Evolutionary conservation across 441 rosid genomes (phyloP).

Genomic region (Pelargonium citronellum): DNA sequence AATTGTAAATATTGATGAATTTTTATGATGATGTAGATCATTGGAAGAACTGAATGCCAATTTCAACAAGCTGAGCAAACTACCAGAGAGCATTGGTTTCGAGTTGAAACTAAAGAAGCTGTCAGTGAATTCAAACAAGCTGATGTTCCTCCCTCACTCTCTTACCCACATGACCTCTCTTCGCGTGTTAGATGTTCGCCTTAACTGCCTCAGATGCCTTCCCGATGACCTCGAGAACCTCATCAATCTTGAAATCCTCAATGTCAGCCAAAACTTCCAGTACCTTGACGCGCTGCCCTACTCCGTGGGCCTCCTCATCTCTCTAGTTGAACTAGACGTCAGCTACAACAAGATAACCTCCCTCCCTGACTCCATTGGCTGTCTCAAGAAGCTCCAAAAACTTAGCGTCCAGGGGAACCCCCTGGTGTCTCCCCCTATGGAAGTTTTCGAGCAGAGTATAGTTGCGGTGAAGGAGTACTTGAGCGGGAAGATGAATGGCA

Average conservation of each 20-base stretch:
- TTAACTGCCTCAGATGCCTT: slow-evolving; percentile 61
- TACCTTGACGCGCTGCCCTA: slow-evolving; percentile 52
- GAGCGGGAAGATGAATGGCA: slow-evolving; percentile 50
- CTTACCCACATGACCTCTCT: slow-evolving; percentile 56
- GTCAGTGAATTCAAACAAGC: slow-evolving; percentile 65
- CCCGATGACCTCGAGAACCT: slow-evolving; percentile 73
- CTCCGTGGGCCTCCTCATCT: slow-evolving; percentile 64
- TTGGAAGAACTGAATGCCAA: slow-evolving; percentile 76
- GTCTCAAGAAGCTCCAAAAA: slow-evolving; percentile 60
- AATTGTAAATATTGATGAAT: too few relatives aligned
- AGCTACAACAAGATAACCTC: slow-evolving; percentile 64
- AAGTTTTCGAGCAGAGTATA: slow-evolving; percentile 53
- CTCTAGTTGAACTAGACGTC: slow-evolving; percentile 66
- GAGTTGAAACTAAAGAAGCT: slow-evolving; percentile 60
- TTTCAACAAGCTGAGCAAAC: slow-evolving; percentile 66
- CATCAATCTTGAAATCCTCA: slow-evolving; percentile 59
- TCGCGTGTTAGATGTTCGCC: slow-evolving; percentile 58
- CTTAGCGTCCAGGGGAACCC: slow-evolving; percentile 76
- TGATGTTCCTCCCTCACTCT: slow-evolving; percentile 55
- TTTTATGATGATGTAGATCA: slow-evolving; percentile 28
- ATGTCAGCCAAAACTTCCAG: slow-evolving; percentile 80
- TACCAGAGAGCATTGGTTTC: slow-evolving; percentile 68
- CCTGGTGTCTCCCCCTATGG: slow-evolving; percentile 58
- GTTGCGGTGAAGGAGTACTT: slow-evolving; percentile 57
- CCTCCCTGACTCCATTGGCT: slow-evolving; percentile 72